Base-by-base conservation (phyloP, 2,329 filamentous ascomycete species). In the Hypoxylon sp. region DNA sequence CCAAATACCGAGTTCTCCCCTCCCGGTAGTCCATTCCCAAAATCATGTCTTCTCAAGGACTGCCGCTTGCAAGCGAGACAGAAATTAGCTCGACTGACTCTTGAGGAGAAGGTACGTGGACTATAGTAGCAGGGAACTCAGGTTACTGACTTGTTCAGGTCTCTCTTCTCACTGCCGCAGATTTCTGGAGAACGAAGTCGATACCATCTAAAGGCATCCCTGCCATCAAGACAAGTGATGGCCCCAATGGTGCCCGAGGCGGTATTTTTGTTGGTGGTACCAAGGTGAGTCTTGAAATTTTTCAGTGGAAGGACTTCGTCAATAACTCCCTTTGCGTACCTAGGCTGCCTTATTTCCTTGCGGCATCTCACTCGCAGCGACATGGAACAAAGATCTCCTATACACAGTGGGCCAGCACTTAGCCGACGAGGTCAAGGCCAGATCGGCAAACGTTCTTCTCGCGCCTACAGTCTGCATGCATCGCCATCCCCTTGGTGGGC, bases 391-490 rank as follows among this genome's bases (percentile, higher is more conserved):
- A 49, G 83, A 89, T 5, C 80, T 94, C 37, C 82, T 94, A 24
- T 83, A 88, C 63, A 79, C 91, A 67, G 85, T 93, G 43, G 92
- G 91, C 10, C 82, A 86, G 59, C 85, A 92, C 67, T 85, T 94
- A 61, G 91, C 88, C 11, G 82, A 88, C 11, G 91, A 95, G 76
- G 83, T 85, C 22, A 90, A 88, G 70, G 90, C 91, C 17, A 89
- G 91, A 72, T 91, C 90, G 5, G 89, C 90, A 26, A 85, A 93
- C 62, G 85, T 94, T 32, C 81, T 94, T 4, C 83, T 94, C 7
- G 91, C 89, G 0, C 91, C 91, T 1, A 94, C 91, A 0, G 88
- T 93, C 32, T 93, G 92, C 79, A 89, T 93, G 82, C 92, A 95
- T 72, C 86, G 92, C 15, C 91, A 91, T 51, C 92, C 92, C 0